These are phyloP conservation scores for Scedosporium aurantiacum DNA, from an alignment of 2,329 filamentous ascomycete genomes.

Conservation along the genomic window DNA sequence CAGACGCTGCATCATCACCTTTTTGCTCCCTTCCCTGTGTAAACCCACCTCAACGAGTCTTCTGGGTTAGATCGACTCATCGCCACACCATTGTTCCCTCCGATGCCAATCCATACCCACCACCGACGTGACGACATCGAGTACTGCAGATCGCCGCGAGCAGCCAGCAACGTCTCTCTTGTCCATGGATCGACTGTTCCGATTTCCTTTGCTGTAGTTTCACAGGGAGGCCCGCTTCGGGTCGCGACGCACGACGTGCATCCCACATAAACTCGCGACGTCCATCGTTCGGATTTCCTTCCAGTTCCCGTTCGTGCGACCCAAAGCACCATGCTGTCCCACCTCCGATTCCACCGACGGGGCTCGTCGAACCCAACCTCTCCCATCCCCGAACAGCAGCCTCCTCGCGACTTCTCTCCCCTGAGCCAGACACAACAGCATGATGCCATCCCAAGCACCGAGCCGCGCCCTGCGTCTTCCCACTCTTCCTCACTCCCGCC, in stretches of 20 bases:
- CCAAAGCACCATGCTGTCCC: slow-evolving; percentile 33
- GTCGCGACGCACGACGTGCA: background rate
- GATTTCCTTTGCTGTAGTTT: background rate
- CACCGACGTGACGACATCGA: too few species aligned
- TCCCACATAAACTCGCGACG: background rate
- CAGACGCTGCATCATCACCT: too few species aligned
- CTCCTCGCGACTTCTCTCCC: slow-evolving; percentile 26
- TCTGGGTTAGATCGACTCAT: too few species aligned
- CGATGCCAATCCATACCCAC: too few species aligned
- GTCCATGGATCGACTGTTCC: background rate
- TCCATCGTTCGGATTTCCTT: background rate
- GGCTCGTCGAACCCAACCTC: slow-evolving; percentile 45
- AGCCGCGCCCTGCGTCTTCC: slow-evolving; percentile 23
- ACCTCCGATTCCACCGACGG: slow-evolving; percentile 48
- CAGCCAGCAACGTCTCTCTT: background rate
- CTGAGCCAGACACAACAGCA: background rate
- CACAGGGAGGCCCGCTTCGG: background rate
- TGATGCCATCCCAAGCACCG: slow-evolving; percentile 15
- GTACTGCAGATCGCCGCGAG: too few species aligned
- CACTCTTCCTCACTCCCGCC: slow-evolving; percentile 31
- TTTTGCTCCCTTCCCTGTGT: too few species aligned
- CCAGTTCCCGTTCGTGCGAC: background rate
- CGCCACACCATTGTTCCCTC: too few species aligned
- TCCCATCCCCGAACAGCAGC: slow-evolving; percentile 35
- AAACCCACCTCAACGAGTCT: too few species aligned